phyloP scores from a whole-genome alignment of 495 filamentous ascomycete species.

The Aspergillus biplanus region DNA sequence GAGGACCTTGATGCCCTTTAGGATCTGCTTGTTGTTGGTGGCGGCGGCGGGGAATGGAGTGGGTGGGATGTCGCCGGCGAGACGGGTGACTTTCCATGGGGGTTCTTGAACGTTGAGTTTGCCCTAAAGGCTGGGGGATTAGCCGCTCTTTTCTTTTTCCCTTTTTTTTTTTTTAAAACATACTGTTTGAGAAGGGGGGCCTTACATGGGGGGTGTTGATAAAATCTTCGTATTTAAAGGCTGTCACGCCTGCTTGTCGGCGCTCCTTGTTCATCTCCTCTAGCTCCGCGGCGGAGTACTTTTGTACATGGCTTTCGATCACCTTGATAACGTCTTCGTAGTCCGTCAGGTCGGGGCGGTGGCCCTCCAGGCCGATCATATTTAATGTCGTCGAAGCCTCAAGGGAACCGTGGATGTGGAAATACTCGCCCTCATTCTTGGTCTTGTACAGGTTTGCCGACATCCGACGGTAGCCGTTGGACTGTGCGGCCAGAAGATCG shows the following conservation, averaged over 20 bases:
- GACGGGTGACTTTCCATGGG: slow-evolving; percentile 55
- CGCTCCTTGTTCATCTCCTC: slow-evolving; percentile 65
- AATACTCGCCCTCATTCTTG: slow-evolving; percentile 64
- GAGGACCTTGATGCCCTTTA: slow-evolving; percentile 55
- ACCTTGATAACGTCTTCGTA: slow-evolving; percentile 68
- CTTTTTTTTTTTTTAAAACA: slow-evolving; percentile 8
- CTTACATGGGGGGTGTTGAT: slow-evolving; percentile 62
- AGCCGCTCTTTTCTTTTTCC: slow-evolving; percentile 1
- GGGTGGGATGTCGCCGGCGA: slow-evolving; percentile 52
- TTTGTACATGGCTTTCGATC: slow-evolving; percentile 67
- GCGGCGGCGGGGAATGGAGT: slow-evolving; percentile 52
- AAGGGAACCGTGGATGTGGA: slow-evolving; percentile 79
- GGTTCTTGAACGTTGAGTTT: slow-evolving; percentile 51
- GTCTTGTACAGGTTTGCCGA: slow-evolving; percentile 78
- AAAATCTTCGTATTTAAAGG: slow-evolving; percentile 68
- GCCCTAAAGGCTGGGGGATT: slow-evolving; percentile 41
- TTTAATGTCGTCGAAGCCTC: slow-evolving; percentile 68
- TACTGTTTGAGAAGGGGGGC: slow-evolving; percentile 17
- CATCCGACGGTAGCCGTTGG: slow-evolving; percentile 71
- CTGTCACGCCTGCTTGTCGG: slow-evolving; percentile 68
- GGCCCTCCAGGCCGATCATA: slow-evolving; percentile 71
- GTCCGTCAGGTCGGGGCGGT: slow-evolving; percentile 64
- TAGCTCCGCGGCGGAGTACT: slow-evolving; percentile 64
- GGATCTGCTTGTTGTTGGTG: slow-evolving; percentile 35
- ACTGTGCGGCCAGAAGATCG: slow-evolving; percentile 70